Conservation (phyloP, 2,329 filamentous ascomycete species). For the Triangularia verruculosa region DNA sequence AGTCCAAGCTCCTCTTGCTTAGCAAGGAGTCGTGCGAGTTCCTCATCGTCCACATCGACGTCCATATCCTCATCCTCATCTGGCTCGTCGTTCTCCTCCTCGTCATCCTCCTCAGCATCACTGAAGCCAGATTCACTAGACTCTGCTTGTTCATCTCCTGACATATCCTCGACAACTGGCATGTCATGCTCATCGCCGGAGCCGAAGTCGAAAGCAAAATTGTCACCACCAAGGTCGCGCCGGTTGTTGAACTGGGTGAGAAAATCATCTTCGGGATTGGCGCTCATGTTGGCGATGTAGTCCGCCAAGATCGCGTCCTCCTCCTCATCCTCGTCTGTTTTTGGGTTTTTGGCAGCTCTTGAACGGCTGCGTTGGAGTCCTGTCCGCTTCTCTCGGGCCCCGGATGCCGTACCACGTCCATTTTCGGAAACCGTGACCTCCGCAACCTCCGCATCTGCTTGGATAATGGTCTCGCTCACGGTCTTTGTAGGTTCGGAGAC, state of each 20-base stretch:
- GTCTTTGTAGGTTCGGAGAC: not conserved
- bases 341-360: not conserved
- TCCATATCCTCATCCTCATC: constrained; percentile 45
- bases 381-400: not conserved
- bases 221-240: constrained; percentile 44
- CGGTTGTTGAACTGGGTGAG: constrained; percentile 28
- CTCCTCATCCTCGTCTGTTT: constrained; percentile 33
- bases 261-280: constrained; percentile 37
- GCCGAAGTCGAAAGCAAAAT: constrained; percentile 38
- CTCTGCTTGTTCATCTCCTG: constrained; percentile 5
- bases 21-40: constrained; percentile 57
- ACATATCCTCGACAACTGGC: constrained; percentile 41
- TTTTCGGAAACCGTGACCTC: not conserved
- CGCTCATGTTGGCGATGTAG: constrained; percentile 66
- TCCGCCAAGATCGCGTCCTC: constrained; percentile 61
- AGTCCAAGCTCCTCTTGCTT: constrained; percentile 64
- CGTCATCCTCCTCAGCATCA: constrained; percentile 24
- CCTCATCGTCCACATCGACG: constrained; percentile 62
- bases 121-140: constrained; percentile 7
- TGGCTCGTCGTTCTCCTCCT: constrained; percentile 33
- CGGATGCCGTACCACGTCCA: not conserved
- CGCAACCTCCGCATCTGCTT: not conserved
- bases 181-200: constrained; percentile 33
- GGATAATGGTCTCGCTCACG: not conserved
- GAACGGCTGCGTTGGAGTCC: constrained; percentile 1